Evolutionary conservation across 2,329 filamentous ascomycete species (phyloP).

Genomic region (Dryadomyces quercivorus): DNA sequence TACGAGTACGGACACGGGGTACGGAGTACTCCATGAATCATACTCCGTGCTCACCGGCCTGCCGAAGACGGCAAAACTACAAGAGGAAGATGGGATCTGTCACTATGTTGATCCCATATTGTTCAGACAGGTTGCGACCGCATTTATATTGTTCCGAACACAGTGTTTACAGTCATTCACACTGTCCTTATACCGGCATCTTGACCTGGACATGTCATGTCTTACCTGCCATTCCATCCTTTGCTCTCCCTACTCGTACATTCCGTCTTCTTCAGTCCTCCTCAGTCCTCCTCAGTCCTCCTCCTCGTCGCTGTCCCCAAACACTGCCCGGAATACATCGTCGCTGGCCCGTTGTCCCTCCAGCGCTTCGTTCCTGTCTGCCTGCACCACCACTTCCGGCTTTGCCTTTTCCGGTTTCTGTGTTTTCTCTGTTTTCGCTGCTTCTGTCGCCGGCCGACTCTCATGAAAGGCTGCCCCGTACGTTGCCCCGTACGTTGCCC

Average conservation of each 20-base stretch:
- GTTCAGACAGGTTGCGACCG: no score
- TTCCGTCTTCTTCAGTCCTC: no score
- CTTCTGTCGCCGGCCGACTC: not conserved
- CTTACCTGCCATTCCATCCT: not conserved
- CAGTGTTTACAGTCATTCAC: no score
- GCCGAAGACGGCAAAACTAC: no score
- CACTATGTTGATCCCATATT: no score
- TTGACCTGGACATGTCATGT: no score
- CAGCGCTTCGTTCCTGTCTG: slow-evolving; percentile 65
- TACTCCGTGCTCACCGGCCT: no score
- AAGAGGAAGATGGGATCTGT: no score
- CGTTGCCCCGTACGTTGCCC: not conserved
- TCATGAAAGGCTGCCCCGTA: not conserved
- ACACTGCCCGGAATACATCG: slow-evolving; percentile 82
- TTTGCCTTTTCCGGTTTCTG: not conserved
- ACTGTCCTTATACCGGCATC: no score
- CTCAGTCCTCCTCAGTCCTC: slow-evolving; percentile 10
- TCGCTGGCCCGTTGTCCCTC: slow-evolving; percentile 65
- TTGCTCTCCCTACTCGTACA: not conserved
- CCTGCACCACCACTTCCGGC: slow-evolving; percentile 39
- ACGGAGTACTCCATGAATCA: no score
- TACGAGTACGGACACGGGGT: no score
- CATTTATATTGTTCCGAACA: no score
- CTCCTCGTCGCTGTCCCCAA: slow-evolving; percentile 75
- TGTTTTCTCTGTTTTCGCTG: not conserved